These are phyloP conservation scores for Boletus rubescentipes DNA, from an alignment of 768 basidiomycete species.

Conservation along the genomic window DNA sequence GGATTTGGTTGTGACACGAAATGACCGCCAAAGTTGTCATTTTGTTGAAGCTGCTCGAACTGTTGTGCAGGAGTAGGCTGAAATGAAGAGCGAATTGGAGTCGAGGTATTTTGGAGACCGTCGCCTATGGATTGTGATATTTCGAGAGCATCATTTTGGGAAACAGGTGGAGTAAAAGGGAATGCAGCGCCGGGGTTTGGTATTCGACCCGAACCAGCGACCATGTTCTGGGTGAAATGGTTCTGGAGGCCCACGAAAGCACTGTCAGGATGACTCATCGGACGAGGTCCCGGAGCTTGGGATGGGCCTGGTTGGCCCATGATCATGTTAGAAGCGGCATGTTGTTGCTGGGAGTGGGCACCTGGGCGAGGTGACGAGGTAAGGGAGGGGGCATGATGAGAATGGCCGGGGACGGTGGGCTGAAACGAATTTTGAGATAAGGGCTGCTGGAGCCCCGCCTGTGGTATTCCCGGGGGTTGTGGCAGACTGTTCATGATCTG, in stretches of 20 bases:
- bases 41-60: slow-evolving; percentile 53
- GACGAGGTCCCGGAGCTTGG: slow-evolving; percentile 30
- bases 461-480: slow-evolving; percentile 35
- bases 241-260: slow-evolving; percentile 45
- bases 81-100: slow-evolving; percentile 40
- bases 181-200: slow-evolving; percentile 35
- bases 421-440: slow-evolving; percentile 34
- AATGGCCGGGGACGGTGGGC: slow-evolving; percentile 23
- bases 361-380: slow-evolving; percentile 33
- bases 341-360: slow-evolving; percentile 29
- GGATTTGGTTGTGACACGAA: slow-evolving; percentile 40
- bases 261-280: slow-evolving; percentile 47
- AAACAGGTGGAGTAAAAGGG: slow-evolving; percentile 47
- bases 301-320: slow-evolving; percentile 33
- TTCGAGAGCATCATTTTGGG: slow-evolving; percentile 49
- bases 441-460: slow-evolving; percentile 28
- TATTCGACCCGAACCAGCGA: slow-evolving; percentile 37
- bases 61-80: slow-evolving; percentile 65
- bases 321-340: slow-evolving; percentile 28
- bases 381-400: slow-evolving; percentile 31
- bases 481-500: slow-evolving; percentile 49
- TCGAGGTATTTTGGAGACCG: slow-evolving; percentile 39
- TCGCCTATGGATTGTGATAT: slow-evolving; percentile 43
- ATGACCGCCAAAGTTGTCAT: slow-evolving; percentile 32
- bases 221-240: slow-evolving; percentile 33